Percentiles rank a stretch among this genome's conserved stretches.
Evolutionary conservation across 2,329 filamentous ascomycete genomes (phyloP).

Genomic region (Oidium heveae): DNA sequence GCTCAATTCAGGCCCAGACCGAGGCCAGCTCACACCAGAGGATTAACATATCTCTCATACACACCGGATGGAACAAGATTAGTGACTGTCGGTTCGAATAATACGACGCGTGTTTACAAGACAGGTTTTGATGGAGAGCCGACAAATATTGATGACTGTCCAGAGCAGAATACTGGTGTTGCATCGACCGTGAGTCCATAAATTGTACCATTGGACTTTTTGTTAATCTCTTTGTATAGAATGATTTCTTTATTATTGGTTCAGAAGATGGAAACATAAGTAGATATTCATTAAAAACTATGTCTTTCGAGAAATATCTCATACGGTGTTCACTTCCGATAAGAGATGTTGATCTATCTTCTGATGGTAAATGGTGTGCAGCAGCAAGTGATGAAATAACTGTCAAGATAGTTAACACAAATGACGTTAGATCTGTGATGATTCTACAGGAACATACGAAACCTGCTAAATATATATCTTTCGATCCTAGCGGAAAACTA

Average conservation of each 20-base stretch:
- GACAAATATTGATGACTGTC: slow-evolving; percentile 70
- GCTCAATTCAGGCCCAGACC: slow-evolving; percentile 26
- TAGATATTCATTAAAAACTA: slow-evolving; percentile 58
- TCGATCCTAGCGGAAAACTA: slow-evolving; percentile 54
- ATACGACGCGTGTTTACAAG: slow-evolving; percentile 76
- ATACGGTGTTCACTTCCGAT: slow-evolving; percentile 66
- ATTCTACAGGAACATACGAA: slow-evolving; percentile 63
- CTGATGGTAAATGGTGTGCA: slow-evolving; percentile 66
- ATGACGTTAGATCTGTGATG: slow-evolving; percentile 51
- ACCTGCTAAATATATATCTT: slow-evolving; percentile 76
- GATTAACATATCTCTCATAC: slow-evolving; percentile 68
- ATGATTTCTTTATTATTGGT: slow-evolving; percentile 68
- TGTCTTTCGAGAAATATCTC: slow-evolving; percentile 56
- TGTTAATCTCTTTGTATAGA: slow-evolving; percentile 17
- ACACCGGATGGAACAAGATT: slow-evolving; percentile 70
- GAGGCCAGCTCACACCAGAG: slow-evolving; percentile 56
- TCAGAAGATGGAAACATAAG: slow-evolving; percentile 93
- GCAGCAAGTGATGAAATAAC: slow-evolving; percentile 91
- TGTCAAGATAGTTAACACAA: slow-evolving; percentile 66
- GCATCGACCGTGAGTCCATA: slow-evolving; percentile 30
- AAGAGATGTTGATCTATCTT: slow-evolving; percentile 61
- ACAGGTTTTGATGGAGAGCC: slow-evolving; percentile 85
- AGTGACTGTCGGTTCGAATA: slow-evolving; percentile 81
- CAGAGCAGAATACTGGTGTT: slow-evolving; percentile 63
- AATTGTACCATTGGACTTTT: neutral